phyloP scores from a whole-genome alignment of 78 protist genomes.

The Andalucia godoyi region DNA sequence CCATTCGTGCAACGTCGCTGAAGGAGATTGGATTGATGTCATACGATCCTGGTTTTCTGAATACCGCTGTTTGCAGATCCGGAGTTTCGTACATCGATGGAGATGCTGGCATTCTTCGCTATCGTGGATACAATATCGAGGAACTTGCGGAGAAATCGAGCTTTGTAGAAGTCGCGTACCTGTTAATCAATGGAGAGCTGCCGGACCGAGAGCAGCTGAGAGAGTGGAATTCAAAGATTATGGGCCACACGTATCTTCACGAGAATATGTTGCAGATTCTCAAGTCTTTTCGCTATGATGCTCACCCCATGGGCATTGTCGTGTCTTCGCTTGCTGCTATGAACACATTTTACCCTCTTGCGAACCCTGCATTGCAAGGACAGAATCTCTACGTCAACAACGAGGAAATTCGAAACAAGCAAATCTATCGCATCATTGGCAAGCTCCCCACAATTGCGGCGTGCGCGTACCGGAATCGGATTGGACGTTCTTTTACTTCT shows the following conservation, averaged over 20 bases:
- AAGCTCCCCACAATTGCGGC: conserved; percentile 62
- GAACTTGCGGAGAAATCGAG: conserved; percentile 26
- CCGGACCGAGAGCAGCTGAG: conserved; percentile 6
- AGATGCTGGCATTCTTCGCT: conserved; percentile 8
- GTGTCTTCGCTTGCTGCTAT: conserved; percentile 36
- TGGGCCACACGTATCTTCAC: conserved; percentile 46
- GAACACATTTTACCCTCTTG: conserved; percentile 18
- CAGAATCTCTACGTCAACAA: background rate
- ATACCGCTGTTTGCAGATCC: background rate
- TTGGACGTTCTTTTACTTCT: conserved; percentile 26
- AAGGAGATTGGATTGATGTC: background rate
- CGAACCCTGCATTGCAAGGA: conserved; percentile 8
- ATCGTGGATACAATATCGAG: conserved; percentile 11
- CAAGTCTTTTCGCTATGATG: conserved; percentile 55
- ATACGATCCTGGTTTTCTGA: background rate
- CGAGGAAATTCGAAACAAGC: conserved; percentile 23
- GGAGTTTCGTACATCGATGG: background rate
- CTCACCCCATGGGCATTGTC: conserved; percentile 75
- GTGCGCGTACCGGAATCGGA: conserved; percentile 50
- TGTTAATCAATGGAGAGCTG: conserved; percentile 22
- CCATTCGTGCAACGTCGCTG: too few relatives aligned
- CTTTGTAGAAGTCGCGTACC: conserved; percentile 20
- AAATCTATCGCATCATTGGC: conserved; percentile 44
- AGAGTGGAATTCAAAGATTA: conserved; percentile 10
- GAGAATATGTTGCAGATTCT: conserved; percentile 37